Evolutionary conservation across 306 rosid genomes (phyloP), one percentile per base, ranked within the genome.

Genomic region (Mucuna pruriens): DNA sequence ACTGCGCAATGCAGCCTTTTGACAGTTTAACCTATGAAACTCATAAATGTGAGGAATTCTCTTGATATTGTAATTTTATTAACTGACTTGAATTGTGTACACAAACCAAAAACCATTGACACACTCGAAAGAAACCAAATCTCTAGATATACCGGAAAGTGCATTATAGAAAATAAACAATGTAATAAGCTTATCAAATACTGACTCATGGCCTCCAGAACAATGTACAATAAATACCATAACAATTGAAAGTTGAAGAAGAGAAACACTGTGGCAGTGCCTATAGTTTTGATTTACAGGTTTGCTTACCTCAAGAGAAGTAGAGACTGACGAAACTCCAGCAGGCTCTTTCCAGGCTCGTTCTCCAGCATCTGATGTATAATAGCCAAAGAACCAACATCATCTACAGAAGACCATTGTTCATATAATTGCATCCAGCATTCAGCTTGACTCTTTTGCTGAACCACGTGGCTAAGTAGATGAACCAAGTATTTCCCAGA

Each of bases 341-440:
- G 84, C 17, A 89, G 57, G 60, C 92, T 87, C 86, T 88, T 90
- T 74, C 82, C 82, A 16, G 93, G 95, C 46, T 89, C 87, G 45
- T 80, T 88, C 82, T 70, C 90, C 49, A 90, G 86, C 97, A 92
- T 90, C 78, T 89, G 93, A 83, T 92, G 93, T 77, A 90, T 85
- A 79, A 89, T 84, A 31, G 95, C 94, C 83, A 92, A 83, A 61
- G 93, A 92, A 64, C 95, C 95, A 22, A 92, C 77, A 57, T 92
- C 93, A 84, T 92, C 93, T 29, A 92, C 92, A 17, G 87, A 85
- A 22, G 93, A 90, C 97, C 97, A 92, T 80, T 86, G 86, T 54
- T 92, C 92, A 57, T 90, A 89, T 15, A 90, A 87, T 16, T 88
- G 87, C 94, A 92, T 90, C 97, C 97, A 92, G 86, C 93, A 87